Base-by-base conservation (phyloP, 108 stramenopile species). In the Cyclotella distinguenda region DNA sequence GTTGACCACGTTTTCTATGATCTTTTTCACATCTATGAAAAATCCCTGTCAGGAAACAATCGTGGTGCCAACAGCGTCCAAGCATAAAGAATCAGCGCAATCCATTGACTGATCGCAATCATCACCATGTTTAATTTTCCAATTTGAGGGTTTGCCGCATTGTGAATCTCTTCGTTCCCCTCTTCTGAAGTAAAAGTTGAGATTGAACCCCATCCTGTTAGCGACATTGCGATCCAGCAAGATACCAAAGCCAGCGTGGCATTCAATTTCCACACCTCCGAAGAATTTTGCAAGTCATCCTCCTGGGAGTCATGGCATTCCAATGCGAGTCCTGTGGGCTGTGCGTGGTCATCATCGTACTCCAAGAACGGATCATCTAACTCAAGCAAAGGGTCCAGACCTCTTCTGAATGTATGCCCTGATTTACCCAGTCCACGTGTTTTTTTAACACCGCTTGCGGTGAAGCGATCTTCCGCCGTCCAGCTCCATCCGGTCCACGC, bases 151-250 rank as follows among this genome's bases (percentile, higher is more conserved):
- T 93, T 89, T 16, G 88, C 88, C 34, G 86, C 87, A 19, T 68
- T 85, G 50, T 86, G 83, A 33, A 66, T 61, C 36, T 80, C 70
- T 15, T 31, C 40, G 15, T 48, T 70, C 22, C 86, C 68, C n/a
- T 66, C 84, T 21, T 77, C 71, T 6, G 27, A 35, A 12, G 51
- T 35, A 33, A 26, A 38, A 34, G 56, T 61, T 26, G 43, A 68
- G 4, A 92, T 61, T 22, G 88, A 85, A 39, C 95, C 95, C 97
- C 97, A 97, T 54, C 86, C 88, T 4, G 97, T 96, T 47, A 97
- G 73, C n/a, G 84, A 86, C 93, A 95, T 94, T 45, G 93, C 94
- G 30, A 87, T 82, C 72, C 82, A 94, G 72, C 92, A 94, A 47
- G 68, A 70, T 2, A 94, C 82, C 42, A 94, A 66, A 1, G 88